Evolutionary conservation across 2,329 filamentous ascomycete genomes (phyloP), one percentile per base, ranked within the genome.

Genomic region (Fusarium sp.): DNA sequence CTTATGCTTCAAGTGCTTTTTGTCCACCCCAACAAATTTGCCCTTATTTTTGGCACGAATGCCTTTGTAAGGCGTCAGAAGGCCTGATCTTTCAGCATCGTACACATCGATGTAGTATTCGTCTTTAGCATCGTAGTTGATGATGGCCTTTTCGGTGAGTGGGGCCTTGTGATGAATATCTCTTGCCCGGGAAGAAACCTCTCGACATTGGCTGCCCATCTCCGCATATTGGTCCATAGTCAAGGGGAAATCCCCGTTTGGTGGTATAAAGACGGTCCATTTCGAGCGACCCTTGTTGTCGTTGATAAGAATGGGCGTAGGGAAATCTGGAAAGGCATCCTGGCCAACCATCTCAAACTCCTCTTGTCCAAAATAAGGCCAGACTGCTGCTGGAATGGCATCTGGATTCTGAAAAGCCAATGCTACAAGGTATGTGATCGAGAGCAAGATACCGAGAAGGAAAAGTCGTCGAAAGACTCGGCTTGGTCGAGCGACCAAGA

Each of bases 241-340:
- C 5, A 96, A 80, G 3, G 94, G 94, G 67, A 95, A 95, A 7
- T 85, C 83, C 49, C 86, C 84, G 63, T 86, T 86, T 11, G 86
- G 84, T 2, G 94, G 94, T 41, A 97, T 94, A 3, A 90, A 94
- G 15, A 97, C 88, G 0, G 94, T 96, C 94, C 94, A 97, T 79
- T 88, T 91, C 15, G 90, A 84, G 56, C 86, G 87, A 6, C 92
- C 92, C 47, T 85, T 84, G 31, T 84, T 82, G 80, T 94, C 92
- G 18, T 86, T 88, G 49, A 95, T 85, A 10, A 93, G 86, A 25
- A 96, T 86, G 0, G 93, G 92, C 1, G 91, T 92, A 0, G 93
- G 91, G 69, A 93, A 90, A 33, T 91, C 86, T 1, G 93, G 93
- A n/a, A 94, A 80, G 45, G 84, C 84, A 68, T 90, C 87, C 67